phyloP scores from a whole-genome alignment of 129 eudicot genomes.

The Logfia minima region DNA sequence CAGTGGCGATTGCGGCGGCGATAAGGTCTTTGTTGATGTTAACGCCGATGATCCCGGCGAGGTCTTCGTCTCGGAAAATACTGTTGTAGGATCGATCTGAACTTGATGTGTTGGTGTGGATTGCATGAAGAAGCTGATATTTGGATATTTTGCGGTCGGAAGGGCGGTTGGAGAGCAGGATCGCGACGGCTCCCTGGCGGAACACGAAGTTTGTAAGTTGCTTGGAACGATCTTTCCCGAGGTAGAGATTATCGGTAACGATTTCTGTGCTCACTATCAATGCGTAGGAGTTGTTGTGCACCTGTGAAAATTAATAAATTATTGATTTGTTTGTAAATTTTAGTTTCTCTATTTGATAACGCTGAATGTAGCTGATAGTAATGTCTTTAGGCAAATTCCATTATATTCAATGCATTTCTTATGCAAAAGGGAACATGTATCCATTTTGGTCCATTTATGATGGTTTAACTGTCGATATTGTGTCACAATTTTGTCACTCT shows the following conservation, averaged over 20 bases:
- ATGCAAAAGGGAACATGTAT: no score
- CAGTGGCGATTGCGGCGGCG: constrained; percentile 32
- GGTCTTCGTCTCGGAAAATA: constrained; percentile 44
- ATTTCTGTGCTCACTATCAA: constrained; percentile 51
- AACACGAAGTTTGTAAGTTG: constrained; percentile 32
- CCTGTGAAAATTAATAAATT: constrained; percentile 31
- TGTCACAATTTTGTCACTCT: no score
- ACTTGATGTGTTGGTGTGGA: constrained; percentile 41
- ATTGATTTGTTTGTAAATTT: neutral
- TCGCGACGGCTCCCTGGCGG: constrained; percentile 54
- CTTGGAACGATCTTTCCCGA: constrained; percentile 44
- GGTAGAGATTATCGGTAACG: constrained; percentile 34
- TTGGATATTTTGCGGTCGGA: constrained; percentile 37
- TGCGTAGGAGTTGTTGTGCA: constrained; percentile 47
- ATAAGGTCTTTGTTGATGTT: constrained; percentile 41
- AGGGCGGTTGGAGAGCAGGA: constrained; percentile 42
- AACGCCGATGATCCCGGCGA: constrained; percentile 27
- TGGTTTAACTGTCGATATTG: neutral
- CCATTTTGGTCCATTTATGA: neutral
- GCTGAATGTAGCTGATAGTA: no score
- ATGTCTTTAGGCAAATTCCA: neutral
- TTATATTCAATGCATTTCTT: neutral
- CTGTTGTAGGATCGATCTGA: constrained; percentile 42
- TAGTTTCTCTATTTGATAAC: neutral
- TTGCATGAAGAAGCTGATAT: constrained; percentile 45